A percentile compares a stretch with the other conserved stretches of the same genome.
These are phyloP conservation scores for Apocynum venetum DNA, from an alignment of 257 asterid species.

Conservation along the genomic window DNA sequence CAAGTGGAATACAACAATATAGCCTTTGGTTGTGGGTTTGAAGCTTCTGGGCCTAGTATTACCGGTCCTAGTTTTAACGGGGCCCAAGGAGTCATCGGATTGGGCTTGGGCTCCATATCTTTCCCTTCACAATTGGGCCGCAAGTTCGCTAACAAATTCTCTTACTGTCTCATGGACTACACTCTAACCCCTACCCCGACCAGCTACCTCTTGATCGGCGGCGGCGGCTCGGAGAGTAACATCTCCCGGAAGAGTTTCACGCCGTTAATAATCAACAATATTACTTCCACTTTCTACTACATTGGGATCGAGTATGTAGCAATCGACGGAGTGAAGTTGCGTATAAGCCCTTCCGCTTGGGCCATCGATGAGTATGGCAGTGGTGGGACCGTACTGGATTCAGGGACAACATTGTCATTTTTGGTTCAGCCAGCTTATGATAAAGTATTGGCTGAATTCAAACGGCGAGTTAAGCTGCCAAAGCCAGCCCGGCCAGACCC, in stretches of 20 bases:
- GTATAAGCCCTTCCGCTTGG: slow-evolving; percentile 67
- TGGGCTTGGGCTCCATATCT: slow-evolving; percentile 80
- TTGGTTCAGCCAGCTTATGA: slow-evolving; percentile 55
- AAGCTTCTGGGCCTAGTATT: slow-evolving; percentile 61
- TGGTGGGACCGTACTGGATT: slow-evolving; percentile 78
- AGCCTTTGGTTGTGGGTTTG: slow-evolving; percentile 66
- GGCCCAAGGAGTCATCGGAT: slow-evolving; percentile 69
- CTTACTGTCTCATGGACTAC: slow-evolving; percentile 76
- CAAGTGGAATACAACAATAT: slow-evolving; percentile 29
- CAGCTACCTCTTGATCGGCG: slow-evolving; percentile 64
- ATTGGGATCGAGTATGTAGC: slow-evolving; percentile 43
- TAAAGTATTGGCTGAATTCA: slow-evolving; percentile 34
- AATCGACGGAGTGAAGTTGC: slow-evolving; percentile 45
- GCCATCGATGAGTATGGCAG: slow-evolving; percentile 55
- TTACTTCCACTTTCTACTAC: slow-evolving; percentile 65
- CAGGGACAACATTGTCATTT: slow-evolving; percentile 80
- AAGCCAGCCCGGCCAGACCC: slow-evolving; percentile 28
- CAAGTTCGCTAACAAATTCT: slow-evolving; percentile 56
- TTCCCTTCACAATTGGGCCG: slow-evolving; percentile 65
- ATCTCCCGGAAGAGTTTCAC: slow-evolving; percentile 41
- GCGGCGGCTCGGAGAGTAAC: slow-evolving; percentile 20
- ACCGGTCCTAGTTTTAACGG: slow-evolving; percentile 64
- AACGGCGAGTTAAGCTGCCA: slow-evolving; percentile 50
- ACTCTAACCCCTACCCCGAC: slow-evolving; percentile 69
- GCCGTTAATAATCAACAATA: slow-evolving; percentile 46